These are phyloP conservation scores for Acanthamoeba culbertsoni DNA, from an alignment of 208 protist genomes.

Conservation along the genomic window DNA sequence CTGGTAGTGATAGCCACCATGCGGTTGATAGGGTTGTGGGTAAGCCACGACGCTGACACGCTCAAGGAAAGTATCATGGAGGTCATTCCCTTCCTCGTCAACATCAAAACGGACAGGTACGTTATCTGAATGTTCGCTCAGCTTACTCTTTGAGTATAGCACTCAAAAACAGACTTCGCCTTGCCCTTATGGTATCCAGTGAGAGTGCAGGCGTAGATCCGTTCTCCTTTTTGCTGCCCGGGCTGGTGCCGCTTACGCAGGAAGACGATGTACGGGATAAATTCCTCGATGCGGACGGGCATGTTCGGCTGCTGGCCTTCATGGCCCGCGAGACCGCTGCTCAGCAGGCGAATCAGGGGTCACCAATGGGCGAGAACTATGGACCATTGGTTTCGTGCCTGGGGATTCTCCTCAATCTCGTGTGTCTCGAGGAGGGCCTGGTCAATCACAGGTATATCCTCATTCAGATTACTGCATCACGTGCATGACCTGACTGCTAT, in stretches of 20 bases:
- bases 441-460: neutral
- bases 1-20: conserved; percentile 36
- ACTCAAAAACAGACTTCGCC: neutral
- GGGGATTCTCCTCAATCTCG: conserved; percentile 18
- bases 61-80: neutral
- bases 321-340: neutral
- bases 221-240: conserved; percentile 37
- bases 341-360: neutral
- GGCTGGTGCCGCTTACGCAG: conserved; percentile 15
- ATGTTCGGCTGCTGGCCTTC: neutral
- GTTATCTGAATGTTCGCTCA: neutral
- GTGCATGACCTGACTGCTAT: neutral
- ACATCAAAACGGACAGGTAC: neutral
- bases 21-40: conserved; percentile 39
- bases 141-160: too few species aligned
- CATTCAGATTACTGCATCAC: too few species aligned
- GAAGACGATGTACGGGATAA: conserved; percentile 31
- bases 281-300: conserved; percentile 28
- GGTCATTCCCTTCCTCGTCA: neutral
- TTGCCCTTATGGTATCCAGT: too few species aligned
- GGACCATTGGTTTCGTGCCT: conserved; percentile 28
- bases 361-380: neutral
- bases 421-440: conserved; percentile 12
- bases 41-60: conserved; percentile 47
- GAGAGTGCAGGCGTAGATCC: neutral